Percentiles rank a stretch among this genome's conserved stretches.
phyloP scores from a whole-genome alignment of 805 yeast genomes.

The Scheffersomyces ergatensis region DNA sequence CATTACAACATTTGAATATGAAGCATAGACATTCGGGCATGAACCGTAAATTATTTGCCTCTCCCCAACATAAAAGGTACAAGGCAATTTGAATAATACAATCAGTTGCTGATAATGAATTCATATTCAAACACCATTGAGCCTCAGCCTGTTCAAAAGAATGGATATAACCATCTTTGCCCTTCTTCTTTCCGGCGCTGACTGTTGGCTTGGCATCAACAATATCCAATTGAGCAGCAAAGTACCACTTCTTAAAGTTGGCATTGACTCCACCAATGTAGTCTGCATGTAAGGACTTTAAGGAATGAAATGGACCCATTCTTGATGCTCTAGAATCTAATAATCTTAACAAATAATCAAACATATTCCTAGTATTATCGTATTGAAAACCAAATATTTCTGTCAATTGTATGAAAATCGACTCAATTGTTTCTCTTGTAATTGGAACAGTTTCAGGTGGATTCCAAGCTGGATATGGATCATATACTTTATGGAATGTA shows the following conservation, averaged over 20 bases:
- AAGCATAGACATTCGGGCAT: constrained; percentile 90
- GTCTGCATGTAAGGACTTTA: constrained; percentile 65
- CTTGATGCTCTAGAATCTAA: constrained; percentile 71
- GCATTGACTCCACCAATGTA: constrained; percentile 71
- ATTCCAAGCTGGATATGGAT: constrained; percentile 58
- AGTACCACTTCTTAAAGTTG: constrained; percentile 73
- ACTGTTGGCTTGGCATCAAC: constrained; percentile 46
- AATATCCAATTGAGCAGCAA: constrained; percentile 67
- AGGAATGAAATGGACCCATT: constrained; percentile 54
- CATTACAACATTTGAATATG: constrained; percentile 77
- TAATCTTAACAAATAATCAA: constrained; percentile 58
- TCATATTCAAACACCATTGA: constrained; percentile 54
- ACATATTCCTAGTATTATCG: constrained; percentile 65
- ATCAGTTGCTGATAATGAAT: constrained; percentile 47
- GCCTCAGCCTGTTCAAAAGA: constrained; percentile 43
- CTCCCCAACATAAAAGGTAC: constrained; percentile 84
- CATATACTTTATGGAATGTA: constrained; percentile 41
- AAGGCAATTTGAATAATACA: constrained; percentile 63
- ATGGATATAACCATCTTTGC: constrained; percentile 17
- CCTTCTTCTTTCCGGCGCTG: constrained; percentile 21
- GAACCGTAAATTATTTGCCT: constrained; percentile 79
- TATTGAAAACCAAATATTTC: constrained; percentile 65
- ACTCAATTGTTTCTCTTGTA: constrained; percentile 51
- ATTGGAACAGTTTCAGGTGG: constrained; percentile 44
- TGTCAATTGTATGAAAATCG: constrained; percentile 50